Evolutionary conservation across 2,329 filamentous ascomycete genomes (phyloP), one percentile per base, ranked within the genome.

Genomic region (Arthrobotrys conoides): DNA sequence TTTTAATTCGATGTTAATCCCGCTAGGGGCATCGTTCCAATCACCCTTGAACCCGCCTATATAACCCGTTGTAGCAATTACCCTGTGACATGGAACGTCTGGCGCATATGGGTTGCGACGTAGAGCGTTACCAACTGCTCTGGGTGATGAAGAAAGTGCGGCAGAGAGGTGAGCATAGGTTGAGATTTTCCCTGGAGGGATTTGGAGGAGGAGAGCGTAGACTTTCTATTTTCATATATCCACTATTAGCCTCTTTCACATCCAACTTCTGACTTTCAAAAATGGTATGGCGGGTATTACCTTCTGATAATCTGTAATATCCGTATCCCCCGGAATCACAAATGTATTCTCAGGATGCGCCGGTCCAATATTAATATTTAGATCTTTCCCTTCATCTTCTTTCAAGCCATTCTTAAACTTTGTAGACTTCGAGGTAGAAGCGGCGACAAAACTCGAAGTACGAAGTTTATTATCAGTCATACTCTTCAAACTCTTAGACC

Each of bases 31-130:
- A 69, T 87, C 87, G 2, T 89, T 87, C 87, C 89, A 90, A 80
- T 89, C 87, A 1, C 91, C 91, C 84, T 90, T 90, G 86, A 92
- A 93, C 0, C 91, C 91, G 49, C 91, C 91, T 22, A 93, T 83
- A 68, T 83, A 84, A 80, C 92, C 91, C 65, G 90, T 91, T 48
- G 90, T 91, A 5, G 92, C 92, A 57, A 96, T 88, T 22, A 95
- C 91, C 9, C 93, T 88, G 84, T 96, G 93, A 81, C 93, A 96
- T 0, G 93, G 93, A 3, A 95, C 91, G 38, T 89, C 88, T 0
- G 93, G 93, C 14, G 93, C 93, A 82, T 95, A 96, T 0, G 93
- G 93, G 83, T 97, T 97, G 65, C 82, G 75, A 18, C 38, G 88
- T 82, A 96, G 86, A 0, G 92, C 92, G 76, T 92, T 93, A 16